Conservation (phyloP, 1,139 yeast species). For the Spencermartinsiella ligniputridi region DNA sequence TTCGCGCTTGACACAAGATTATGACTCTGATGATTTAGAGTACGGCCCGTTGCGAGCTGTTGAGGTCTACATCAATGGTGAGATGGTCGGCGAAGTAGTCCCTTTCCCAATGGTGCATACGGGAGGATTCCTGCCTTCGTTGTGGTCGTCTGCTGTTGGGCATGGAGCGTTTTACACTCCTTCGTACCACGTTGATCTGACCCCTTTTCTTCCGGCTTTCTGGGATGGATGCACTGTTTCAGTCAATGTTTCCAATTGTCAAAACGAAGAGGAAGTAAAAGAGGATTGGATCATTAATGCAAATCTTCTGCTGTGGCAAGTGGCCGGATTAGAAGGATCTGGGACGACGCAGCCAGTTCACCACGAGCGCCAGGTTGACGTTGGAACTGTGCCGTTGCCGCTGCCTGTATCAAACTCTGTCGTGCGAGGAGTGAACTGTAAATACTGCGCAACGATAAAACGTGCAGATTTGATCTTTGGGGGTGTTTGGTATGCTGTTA, state of each 20-base stretch:
- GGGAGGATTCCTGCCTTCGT: constrained; percentile 73
- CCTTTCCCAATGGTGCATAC: constrained; percentile 55
- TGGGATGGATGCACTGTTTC: constrained; percentile 41
- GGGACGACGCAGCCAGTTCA: constrained; percentile 16
- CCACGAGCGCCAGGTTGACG: not conserved
- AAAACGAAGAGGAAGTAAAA: constrained; percentile 40
- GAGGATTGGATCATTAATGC: constrained; percentile 65
- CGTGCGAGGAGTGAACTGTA: not conserved
- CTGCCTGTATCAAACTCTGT: too few relatives aligned
- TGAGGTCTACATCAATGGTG: constrained; percentile 33
- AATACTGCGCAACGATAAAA: not conserved
- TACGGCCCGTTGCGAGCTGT: constrained; percentile 41
- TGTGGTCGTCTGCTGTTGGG: constrained; percentile 79
- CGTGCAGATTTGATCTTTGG: constrained; percentile 11
- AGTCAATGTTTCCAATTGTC: constrained; percentile 51
- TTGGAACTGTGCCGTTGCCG: too few relatives aligned
- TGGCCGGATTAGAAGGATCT: constrained; percentile 24
- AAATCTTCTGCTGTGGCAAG: constrained; percentile 62
- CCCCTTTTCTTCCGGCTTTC: constrained; percentile 59
- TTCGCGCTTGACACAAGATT: constrained; percentile 51
- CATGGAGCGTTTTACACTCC: constrained; percentile 68
- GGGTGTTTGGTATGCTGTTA: constrained; percentile 9
- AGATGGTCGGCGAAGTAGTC: constrained; percentile 33
- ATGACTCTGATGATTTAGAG: constrained; percentile 38
- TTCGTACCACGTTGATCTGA: constrained; percentile 59